Evolutionary conservation across 768 basidiomycete genomes (phyloP), one percentile per base, ranked within the genome.

Genomic region (Mycena belliarum): DNA sequence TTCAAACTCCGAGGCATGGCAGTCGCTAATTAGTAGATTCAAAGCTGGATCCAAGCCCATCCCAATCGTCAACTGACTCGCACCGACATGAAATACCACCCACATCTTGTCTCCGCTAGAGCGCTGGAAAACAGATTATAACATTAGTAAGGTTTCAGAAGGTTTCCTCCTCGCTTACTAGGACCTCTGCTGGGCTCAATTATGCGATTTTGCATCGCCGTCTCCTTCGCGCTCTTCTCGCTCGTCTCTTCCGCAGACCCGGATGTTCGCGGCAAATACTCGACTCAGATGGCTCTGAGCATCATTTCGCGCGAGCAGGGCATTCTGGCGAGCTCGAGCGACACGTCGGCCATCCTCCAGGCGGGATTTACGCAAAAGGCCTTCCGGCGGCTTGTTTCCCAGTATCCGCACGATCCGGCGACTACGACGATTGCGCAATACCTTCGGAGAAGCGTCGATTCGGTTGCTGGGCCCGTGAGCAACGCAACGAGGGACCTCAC

Each of bases 301-400:
- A 56, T 60, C 8, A 52, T 60, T 4, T 55, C 53, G 14, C 59
- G 59, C 43, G 18, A 48, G 4, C 54, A 60, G 37, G 59, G 59
- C 16, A 50, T 60, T 4, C 49, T 60, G 3, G 40, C 59, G 4
- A 51, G 50, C 44, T 52, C 59, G 2, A 52, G 7, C 23, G 59
- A 60, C 50, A 46, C 24, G 3, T 60, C 59, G 15, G 54, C 49
- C 11, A 32, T 60, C 26, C 59, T 60, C 32, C 54, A 56, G 45
- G 55, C 59, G 0, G 59, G 59, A 40, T 20, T 60, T 35, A 60
- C 59, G 45, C 59, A 60, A 37, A 60, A 55, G 16, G 59, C 59
- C 26, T 52, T 60, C 38, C 25, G 28, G 41, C 53, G 59, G 25
- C 54, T 60, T 7, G 7, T 52, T 16, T 24, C 50, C 28, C 59